Evolutionary conservation across 2,329 filamentous ascomycete species (phyloP), one percentile per base, ranked within the genome.

Genomic region (Penicillium decumbens): DNA sequence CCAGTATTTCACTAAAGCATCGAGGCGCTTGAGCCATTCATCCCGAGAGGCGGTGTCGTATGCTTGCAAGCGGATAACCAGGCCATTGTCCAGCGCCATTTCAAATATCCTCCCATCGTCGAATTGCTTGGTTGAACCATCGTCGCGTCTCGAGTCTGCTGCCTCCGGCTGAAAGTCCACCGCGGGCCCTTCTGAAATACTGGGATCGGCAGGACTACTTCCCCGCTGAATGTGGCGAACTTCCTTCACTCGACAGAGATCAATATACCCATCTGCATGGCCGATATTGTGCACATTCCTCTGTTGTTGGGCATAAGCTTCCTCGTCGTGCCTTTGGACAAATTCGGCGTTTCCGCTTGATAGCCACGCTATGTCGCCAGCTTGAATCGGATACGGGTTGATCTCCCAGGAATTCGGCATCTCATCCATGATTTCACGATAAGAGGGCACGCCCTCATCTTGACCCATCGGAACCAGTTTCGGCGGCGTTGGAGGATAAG

Each of bases 191-290:
- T 70, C 63, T 3, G 76, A 72, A n/a, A 81, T 65, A 24, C 75
- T 71, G 4, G 76, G 72, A 49, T 84, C 80, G 0, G 72, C 76
- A n/a, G 76, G 69, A 13, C 69, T 73, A 18, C 75, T 76, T n/a
- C 78, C 77, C 40, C 73, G 70, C 35, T 71, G 68, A 23, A 82
- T 76, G 51, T 76, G 72, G n/a, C 82, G 78, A 12, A 85, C 79
- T 56, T 79, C 75, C 9, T 70, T 65, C 10, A 85, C 76, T 50
- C 78, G 74, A 49, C 77, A 77, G 30, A 87, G 66, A 62, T 87
- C 76, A 61, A 88, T 78, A 63, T 83, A 82, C 7, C 83, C 80
- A 53, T 88, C 81, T n/a, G 80, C 73, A 49, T 79, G 72, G 42
- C 77, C 66, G 41, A 85, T 65, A 46, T 83, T 81, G 54, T 81